These are phyloP conservation scores for Pythium oligandrum DNA, from an alignment of 352 stramenopile species.

Conservation along the genomic window DNA sequence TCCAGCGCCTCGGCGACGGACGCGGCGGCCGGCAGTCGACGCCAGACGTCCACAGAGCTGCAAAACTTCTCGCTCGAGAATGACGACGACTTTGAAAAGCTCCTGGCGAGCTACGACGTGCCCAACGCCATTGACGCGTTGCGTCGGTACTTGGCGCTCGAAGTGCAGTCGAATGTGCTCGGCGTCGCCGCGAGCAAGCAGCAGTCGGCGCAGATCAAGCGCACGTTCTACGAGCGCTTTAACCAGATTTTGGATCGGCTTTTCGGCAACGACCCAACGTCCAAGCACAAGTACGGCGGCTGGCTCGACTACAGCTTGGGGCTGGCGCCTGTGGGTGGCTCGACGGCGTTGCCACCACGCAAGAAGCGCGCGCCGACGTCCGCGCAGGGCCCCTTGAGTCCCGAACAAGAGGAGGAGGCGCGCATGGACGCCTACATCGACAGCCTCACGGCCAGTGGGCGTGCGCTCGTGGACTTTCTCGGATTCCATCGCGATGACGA, in stretches of 20 bases:
- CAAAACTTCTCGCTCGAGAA: conserved; percentile 35
- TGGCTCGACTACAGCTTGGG: conserved; percentile 83
- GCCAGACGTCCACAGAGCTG: conserved; percentile 11
- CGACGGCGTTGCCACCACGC: conserved; percentile 20
- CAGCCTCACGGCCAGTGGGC: conserved; percentile 41
- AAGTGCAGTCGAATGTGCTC: conserved; percentile 59
- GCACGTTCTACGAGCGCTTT: conserved; percentile 84
- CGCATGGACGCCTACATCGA: conserved; percentile 44
- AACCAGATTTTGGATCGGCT: conserved; percentile 81
- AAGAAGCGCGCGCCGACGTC: conserved; percentile 33
- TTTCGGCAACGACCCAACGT: conserved; percentile 66
- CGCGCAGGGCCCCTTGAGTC: conserved; percentile 24
- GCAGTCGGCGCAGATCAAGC: conserved; percentile 69
- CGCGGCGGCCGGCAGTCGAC: too few relatives aligned
- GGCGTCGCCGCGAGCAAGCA: conserved; percentile 51
- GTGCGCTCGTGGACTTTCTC: conserved; percentile 52
- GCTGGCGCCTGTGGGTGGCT: conserved; percentile 13
- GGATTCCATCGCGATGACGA: conserved; percentile 56
- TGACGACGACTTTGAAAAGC: conserved; percentile 66
- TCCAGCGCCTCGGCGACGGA: conserved; percentile 4
- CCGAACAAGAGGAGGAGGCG: conserved; percentile 41
- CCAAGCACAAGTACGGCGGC: conserved; percentile 74
- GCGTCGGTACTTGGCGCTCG: conserved; percentile 58
- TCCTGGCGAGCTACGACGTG: conserved; percentile 67
- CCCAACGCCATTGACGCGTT: conserved; percentile 49